Evolutionary conservation across 768 basidiomycete species (phyloP).

Genomic region (Paxillus ammoniavirescens): DNA sequence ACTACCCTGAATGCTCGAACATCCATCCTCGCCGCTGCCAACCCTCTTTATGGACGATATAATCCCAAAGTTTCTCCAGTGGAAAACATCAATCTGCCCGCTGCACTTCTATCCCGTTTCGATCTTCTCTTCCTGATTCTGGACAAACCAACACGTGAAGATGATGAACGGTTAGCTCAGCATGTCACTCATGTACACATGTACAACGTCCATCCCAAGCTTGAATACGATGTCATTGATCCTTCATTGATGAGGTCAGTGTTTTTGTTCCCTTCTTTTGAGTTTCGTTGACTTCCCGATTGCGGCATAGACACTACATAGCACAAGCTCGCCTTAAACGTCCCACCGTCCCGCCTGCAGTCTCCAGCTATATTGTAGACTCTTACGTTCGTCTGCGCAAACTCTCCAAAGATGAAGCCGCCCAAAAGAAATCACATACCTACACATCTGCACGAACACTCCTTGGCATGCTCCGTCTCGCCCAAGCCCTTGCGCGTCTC

Average conservation of each 20-base stretch:
- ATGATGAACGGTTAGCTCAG: constrained; percentile 93
- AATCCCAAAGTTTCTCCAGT: constrained; percentile 97
- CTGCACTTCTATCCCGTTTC: constrained; percentile 93
- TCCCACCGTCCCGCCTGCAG: constrained; percentile 84
- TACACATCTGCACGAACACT: constrained; percentile 97
- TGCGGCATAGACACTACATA: constrained; percentile 78
- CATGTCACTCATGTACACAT: constrained; percentile 99
- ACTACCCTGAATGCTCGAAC: constrained; percentile 97
- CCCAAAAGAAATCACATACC: constrained; percentile 82
- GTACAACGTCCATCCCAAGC: constrained; percentile 85
- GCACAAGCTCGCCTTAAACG: constrained; percentile 85
- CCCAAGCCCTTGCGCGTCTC: constrained; percentile 92
- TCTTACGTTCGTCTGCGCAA: constrained; percentile 96
- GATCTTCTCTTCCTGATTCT: constrained; percentile 95
- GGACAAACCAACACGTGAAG: constrained; percentile 92
- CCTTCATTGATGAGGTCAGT: constrained; percentile 84
- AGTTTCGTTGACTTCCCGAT: constrained; percentile 4
- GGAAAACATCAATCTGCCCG: constrained; percentile 98
- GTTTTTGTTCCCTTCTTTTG: not conserved
- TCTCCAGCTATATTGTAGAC: constrained; percentile 92
- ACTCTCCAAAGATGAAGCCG: constrained; percentile 86
- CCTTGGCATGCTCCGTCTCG: constrained; percentile 88
- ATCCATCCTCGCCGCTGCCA: constrained; percentile 96
- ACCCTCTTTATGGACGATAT: constrained; percentile 96
- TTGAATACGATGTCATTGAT: constrained; percentile 82